Evolutionary conservation across 106 monocot genomes (phyloP), one percentile per base, ranked within the genome.

Genomic region (Ottelia alismoides): DNA sequence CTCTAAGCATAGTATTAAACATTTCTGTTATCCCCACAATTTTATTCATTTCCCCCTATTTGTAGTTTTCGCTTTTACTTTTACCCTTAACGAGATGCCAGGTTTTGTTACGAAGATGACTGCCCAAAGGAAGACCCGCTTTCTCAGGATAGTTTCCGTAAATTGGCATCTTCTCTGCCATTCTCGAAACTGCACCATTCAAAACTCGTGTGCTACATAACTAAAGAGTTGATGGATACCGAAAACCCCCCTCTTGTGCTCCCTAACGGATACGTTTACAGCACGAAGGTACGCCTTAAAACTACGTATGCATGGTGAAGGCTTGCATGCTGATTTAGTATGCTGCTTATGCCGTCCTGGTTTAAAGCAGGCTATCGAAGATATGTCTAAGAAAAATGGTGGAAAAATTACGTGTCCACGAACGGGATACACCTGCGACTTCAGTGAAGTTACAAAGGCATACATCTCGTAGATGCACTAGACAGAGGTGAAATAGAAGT

Each of bases 251-350:
- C n/a, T n/a, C n/a, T n/a, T n/a, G n/a, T 77, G 82, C 63, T 82
- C 81, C 52, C 81, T 4, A 87, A 87, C 54, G 87, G 87, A 57
- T 87, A 82, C 70, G 87, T 81, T 1, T 87, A 87, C 53, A 82
- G 87, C 69, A 68, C 77, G 2, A 87, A 87, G 78, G 87, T 87
- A 66, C n/a, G n/a, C n/a, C n/a, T n/a, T n/a, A n/a, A n/a, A n/a
- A n/a, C n/a, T n/a, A n/a, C n/a, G n/a, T n/a, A n/a, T n/a, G n/a
- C n/a, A n/a, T n/a, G n/a, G n/a, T n/a, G n/a, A n/a, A n/a, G n/a
- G n/a, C n/a, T n/a, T 28, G 10, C 17, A 29, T 16, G 11, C 17
- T 32, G 22, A 6, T 40, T 4, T 40, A 4, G 4, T 14, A 40
- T 40, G 14, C 9, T 6, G 14, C 35, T 40, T 4, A 6, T 40